Conservation (phyloP, 768 basidiomycete genomes). For the Rickenella mellea region DNA sequence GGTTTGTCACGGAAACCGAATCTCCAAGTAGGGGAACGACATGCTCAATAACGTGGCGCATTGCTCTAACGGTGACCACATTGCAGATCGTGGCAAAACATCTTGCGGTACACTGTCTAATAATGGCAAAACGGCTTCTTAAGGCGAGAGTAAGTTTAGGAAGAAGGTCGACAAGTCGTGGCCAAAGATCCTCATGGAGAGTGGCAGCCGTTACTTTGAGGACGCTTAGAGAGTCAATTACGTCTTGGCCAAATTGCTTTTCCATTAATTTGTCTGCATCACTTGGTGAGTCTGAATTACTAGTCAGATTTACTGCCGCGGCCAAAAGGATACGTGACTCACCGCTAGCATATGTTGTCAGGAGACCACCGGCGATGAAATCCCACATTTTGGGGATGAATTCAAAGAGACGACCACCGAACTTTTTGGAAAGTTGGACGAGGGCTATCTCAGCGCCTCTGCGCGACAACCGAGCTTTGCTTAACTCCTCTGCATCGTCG, state of each 20-base stretch:
- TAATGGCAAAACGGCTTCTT: conserved; percentile 82
- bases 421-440: conserved; percentile 61
- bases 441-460: conserved; percentile 85
- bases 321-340: no score
- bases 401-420: conserved; percentile 63
- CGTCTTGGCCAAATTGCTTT: conserved; percentile 73
- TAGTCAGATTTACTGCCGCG: conserved; percentile 1
- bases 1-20: conserved; percentile 56
- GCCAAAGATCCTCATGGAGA: conserved; percentile 61
- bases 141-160: conserved; percentile 69
- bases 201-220: conserved; percentile 74
- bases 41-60: conserved; percentile 83
- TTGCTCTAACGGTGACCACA: conserved; percentile 75
- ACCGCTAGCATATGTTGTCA: conserved; percentile 63
- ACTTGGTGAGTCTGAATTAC: conserved; percentile 36
- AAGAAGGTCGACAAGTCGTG: conserved; percentile 61
- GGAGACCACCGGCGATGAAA: conserved; percentile 73
- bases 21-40: conserved; percentile 80
- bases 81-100: conserved; percentile 85
- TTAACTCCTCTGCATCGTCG: conserved; percentile 42
- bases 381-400: conserved; percentile 94
- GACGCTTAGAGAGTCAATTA: conserved; percentile 88
- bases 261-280: conserved; percentile 59
- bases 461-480: conserved; percentile 62
- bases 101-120: conserved; percentile 79